Percentiles rank a stretch among this genome's conserved stretches.
phyloP scores from a whole-genome alignment of 2,329 filamentous ascomycete genomes.

The Fusarium sp. region DNA sequence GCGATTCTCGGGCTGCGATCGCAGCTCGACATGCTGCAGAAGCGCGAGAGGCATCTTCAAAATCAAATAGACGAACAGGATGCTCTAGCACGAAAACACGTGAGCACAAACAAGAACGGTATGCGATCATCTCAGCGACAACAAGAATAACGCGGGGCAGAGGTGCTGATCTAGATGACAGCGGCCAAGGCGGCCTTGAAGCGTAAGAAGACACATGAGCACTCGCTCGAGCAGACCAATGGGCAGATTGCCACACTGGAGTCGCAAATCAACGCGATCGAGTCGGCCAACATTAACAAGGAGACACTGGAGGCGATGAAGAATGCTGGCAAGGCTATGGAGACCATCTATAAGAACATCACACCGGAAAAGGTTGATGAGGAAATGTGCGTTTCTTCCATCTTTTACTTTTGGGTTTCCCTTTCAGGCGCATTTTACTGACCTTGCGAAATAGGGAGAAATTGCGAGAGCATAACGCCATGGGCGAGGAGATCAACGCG shows the following conservation, averaged over 20 bases:
- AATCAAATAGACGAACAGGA: constrained; percentile 95
- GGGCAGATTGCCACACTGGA: constrained; percentile 92
- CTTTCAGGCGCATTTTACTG: constrained; percentile 39
- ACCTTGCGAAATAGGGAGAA: constrained; percentile 73
- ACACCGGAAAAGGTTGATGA: constrained; percentile 95
- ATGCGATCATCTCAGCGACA: constrained; percentile 49
- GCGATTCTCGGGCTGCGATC: constrained; percentile 88
- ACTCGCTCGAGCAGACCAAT: constrained; percentile 88
- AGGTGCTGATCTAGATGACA: constrained; percentile 52
- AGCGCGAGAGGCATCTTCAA: constrained; percentile 90
- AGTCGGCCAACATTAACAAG: constrained; percentile 98
- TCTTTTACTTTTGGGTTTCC: not conserved
- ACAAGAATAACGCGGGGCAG: constrained; percentile 22
- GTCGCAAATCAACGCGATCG: constrained; percentile 95
- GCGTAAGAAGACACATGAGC: constrained; percentile 94
- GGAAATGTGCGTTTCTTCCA: constrained; percentile 76
- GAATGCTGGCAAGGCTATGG: constrained; percentile 89
- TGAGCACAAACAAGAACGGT: constrained; percentile 89
- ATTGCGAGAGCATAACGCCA: constrained; percentile 88
- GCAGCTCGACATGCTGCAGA: constrained; percentile 97
- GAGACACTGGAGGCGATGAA: constrained; percentile 96
- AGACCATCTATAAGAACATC: constrained; percentile 87
- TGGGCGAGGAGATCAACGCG: constrained; percentile 91
- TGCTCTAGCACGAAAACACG: constrained; percentile 84
- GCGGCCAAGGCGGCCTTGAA: constrained; percentile 89